Percentiles rank a stretch among this genome's conserved stretches.
phyloP scores from a whole-genome alignment of 2,329 filamentous ascomycete genomes.

The Talaromyces sp. region DNA sequence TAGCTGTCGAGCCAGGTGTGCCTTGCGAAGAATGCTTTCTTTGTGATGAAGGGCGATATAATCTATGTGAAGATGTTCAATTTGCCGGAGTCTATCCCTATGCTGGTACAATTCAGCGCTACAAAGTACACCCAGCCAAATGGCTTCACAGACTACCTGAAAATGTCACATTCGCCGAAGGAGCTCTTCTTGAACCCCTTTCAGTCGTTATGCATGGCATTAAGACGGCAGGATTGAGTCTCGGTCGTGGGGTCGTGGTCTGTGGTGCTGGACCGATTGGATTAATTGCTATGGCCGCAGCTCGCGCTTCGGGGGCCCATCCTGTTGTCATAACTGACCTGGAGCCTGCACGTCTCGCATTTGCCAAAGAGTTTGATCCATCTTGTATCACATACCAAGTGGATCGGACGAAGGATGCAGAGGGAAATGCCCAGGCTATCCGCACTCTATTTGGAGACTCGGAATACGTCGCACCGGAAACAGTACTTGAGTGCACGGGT shows the following conservation, averaged over 20 bases:
- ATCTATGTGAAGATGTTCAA: conserved; percentile 44
- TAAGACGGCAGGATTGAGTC: conserved; percentile 2
- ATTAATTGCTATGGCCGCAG: conserved; percentile 56
- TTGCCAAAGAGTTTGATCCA: conserved; percentile 62
- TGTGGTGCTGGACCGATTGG: conserved; percentile 12
- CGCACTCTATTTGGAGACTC: conserved; percentile 56
- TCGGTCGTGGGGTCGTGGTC: conserved; percentile 7
- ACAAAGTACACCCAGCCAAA: conserved; percentile 38
- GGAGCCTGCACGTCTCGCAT: conserved; percentile 58
- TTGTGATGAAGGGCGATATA: conserved; percentile 45
- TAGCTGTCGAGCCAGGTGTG: conserved; percentile 26
- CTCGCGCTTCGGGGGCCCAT: conserved; percentile 64
- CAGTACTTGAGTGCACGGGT: conserved; percentile 67
- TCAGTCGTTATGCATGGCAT: conserved; percentile 9
- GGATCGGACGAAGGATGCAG: conserved; percentile 46
- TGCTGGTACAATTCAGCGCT: conserved; percentile 42
- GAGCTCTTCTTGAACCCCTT: conserved; percentile 10
- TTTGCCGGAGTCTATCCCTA: conserved; percentile 47
- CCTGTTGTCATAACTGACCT: conserved; percentile 67
- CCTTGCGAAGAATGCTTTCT: conserved; percentile 38
- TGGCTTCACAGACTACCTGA: conserved; percentile 45
- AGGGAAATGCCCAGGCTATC: conserved; percentile 57
- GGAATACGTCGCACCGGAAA: conserved; percentile 61
- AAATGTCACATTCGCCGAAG: conserved; percentile 44
- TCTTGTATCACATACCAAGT: conserved; percentile 58